Evolutionary conservation across 208 protist genomes (phyloP), one percentile per base, ranked within the genome.

Genomic region (Endotrypanum monterogeii): DNA sequence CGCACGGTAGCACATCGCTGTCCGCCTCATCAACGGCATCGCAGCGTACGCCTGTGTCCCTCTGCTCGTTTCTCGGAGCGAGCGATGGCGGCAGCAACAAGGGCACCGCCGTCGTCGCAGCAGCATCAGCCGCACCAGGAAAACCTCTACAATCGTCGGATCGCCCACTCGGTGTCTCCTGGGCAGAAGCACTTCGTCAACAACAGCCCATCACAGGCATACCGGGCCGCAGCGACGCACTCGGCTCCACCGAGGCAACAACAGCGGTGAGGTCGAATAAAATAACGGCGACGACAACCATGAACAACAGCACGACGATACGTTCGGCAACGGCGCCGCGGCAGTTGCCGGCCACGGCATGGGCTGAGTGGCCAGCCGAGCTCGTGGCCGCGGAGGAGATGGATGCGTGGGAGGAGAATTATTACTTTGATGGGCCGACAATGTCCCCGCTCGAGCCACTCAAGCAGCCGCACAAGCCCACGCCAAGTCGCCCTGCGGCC

Each of bases 371-470:
- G 70, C 76, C 76, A 3, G 56, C 70, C 18, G 76, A 81, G 71
- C 71, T 81, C 3, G 52, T 66, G 46, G 76, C 71, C 2, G 76
- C 76, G 20, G 76, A 81, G 66, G 76, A 81, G 57, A 57, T 23
- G 18, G 76, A 76, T 44, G 76, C 76, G 6, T 32, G 48, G 37
- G 76, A 81, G 18, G 76, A 81, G 55, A 71, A 32, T 11, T 76
- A 56, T 32, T 81, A 81, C 71, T 81, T 81, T 32, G 23, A n/a
- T 35, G 3, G 25, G 9, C 41, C 39, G 5, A 16, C 37, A 3
- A 12, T 44, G 23, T 8, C 52, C 20, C 28, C 63, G 37, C 52
- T 23, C 7, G 6, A 23, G 52, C n/a, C 51, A 37, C 58, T 23
- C 28, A 28, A 23, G 37, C 58, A 44, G 60, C 60, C 9, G 23